These are phyloP conservation scores for Plasmodium adleri DNA, from an alignment of 169 alveolate species.

Conservation along the genomic window DNA sequence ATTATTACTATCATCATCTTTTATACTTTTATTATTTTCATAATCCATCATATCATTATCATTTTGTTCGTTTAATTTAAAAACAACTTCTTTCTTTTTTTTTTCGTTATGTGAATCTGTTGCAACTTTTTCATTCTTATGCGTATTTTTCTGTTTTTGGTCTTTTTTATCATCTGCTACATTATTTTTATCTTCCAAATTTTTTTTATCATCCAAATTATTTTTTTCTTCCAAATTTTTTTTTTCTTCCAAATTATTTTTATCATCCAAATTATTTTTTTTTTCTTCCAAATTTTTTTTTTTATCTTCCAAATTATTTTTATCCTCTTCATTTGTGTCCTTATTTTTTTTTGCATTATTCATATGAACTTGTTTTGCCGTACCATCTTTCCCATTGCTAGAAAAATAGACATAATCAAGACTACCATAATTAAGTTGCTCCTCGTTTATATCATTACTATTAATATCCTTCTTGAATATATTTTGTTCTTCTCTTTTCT, in stretches of 20 bases:
- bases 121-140: too few relatives aligned
- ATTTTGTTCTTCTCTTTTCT: background rate
- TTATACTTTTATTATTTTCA: too few relatives aligned
- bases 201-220: background rate
- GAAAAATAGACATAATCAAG: constrained; percentile 53
- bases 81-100: too few relatives aligned
- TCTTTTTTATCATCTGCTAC: background rate
- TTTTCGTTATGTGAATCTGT: too few relatives aligned
- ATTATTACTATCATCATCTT: constrained; percentile 1
- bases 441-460: background rate
- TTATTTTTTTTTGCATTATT: too few relatives aligned
- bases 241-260: background rate
- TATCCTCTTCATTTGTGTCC: background rate
- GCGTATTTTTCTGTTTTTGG: background rate
- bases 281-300: background rate
- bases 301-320: background rate
- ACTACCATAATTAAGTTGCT: constrained; percentile 5
- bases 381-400: background rate
- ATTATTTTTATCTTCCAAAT: background rate
- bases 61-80: too few relatives aligned
- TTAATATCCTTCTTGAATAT: background rate
- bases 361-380: too few relatives aligned
- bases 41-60: too few relatives aligned
- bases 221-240: background rate
- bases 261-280: background rate